Evolutionary conservation across 345 rosid genomes (phyloP).

Genomic region (Iberis pinnata): DNA sequence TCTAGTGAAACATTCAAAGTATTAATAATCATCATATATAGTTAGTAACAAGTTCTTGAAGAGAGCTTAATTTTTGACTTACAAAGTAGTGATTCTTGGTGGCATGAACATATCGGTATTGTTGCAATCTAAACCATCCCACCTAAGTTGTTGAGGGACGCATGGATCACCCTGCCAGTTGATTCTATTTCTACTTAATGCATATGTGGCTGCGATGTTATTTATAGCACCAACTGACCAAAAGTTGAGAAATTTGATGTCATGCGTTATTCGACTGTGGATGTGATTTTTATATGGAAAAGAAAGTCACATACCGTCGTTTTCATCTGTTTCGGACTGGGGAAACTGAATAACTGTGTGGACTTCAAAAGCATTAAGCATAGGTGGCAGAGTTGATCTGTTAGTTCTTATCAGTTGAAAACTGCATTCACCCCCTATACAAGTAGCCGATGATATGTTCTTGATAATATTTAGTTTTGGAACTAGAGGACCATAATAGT

Average conservation of each 20-base stretch:
- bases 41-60: background rate
- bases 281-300: background rate
- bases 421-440: background rate
- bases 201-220: no score
- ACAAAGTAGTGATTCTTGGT: constrained; percentile 18
- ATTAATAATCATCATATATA: background rate
- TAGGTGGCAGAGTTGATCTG: constrained; percentile 28
- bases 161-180: constrained; percentile 28
- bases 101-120: background rate
- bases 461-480: background rate
- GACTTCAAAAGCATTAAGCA: constrained; percentile 30
- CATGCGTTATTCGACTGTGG: background rate
- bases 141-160: constrained; percentile 2
- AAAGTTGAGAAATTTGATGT: background rate
- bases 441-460: background rate
- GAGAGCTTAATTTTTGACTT: background rate
- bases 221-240: constrained; percentile 31
- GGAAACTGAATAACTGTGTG: constrained; percentile 18
- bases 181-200: no score
- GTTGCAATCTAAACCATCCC: constrained; percentile 10
- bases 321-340: constrained; percentile 29
- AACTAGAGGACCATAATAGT: background rate
- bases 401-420: constrained; percentile 10
- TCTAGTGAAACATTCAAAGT: no score
- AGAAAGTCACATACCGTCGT: constrained; percentile 20